Conservation (phyloP, 139 green algal species). For the Nannochloris sp. region DNA sequence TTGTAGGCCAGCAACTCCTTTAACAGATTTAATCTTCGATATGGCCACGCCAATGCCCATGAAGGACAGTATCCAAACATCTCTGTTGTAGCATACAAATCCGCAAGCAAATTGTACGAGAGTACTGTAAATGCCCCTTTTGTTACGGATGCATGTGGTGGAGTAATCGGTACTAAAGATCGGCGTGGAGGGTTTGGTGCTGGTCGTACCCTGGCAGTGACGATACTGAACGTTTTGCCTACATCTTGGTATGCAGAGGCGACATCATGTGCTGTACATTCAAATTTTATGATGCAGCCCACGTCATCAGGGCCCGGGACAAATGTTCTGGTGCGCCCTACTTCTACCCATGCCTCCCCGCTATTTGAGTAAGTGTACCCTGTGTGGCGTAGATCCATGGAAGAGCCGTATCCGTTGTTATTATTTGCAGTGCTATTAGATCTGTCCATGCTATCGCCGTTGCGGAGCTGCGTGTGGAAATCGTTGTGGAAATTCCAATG, state of each 20-base stretch:
- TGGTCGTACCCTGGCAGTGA: constrained; percentile 72
- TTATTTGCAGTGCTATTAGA: neutral
- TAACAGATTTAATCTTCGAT: constrained; percentile 88
- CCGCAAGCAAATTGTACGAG: constrained; percentile 95
- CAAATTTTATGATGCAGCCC: constrained; percentile 81
- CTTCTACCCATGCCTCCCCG: constrained; percentile 73
- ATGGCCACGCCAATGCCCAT: constrained; percentile 90
- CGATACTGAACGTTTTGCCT: constrained; percentile 40
- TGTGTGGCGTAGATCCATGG: neutral
- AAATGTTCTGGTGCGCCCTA: constrained; percentile 59
- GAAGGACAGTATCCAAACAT: constrained; percentile 75
- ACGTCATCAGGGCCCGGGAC: constrained; percentile 79
- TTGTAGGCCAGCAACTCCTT: constrained; percentile 81
- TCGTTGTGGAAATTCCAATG: constrained; percentile 86
- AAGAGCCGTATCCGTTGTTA: neutral
- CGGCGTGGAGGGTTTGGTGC: constrained; percentile 61
- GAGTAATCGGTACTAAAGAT: constrained; percentile 61
- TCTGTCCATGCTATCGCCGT: constrained; percentile 33
- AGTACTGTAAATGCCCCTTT: constrained; percentile 83
- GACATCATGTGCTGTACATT: constrained; percentile 42
- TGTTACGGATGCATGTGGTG: constrained; percentile 10
- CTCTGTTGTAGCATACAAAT: constrained; percentile 93
- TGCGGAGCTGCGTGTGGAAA: constrained; percentile 63
- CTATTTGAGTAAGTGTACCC: constrained; percentile 50
- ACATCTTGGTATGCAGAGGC: constrained; percentile 12